Base-by-base conservation (phyloP, 176 grass and related monocot genomes). In the Avena eriantha region DNA sequence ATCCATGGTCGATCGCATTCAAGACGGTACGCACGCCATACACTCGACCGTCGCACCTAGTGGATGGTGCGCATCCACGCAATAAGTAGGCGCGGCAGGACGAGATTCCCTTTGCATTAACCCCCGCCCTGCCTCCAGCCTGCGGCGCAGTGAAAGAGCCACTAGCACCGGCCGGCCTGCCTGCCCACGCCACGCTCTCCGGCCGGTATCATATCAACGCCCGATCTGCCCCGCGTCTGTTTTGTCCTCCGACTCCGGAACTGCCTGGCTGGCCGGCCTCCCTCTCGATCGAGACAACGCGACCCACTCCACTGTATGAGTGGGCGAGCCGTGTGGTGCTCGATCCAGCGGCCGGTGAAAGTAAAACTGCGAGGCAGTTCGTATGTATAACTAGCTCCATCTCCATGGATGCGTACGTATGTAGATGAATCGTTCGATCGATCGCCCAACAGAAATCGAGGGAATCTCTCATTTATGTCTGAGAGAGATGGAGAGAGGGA, bases 401-500 rank as follows among this genome's bases (percentile, higher is more conserved):
- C 69, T 71, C 36, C 35, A 45, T 70, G 33, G 65, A 41, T 35
- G 68, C 41, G 68, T 69, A 69, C 66, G 16, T 15, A 4, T 11
- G 14, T 10, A 35, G 14, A 68, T 68, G 7, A 2, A 68, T 68
- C 31, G 57, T 56, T 70, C 49, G 43, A 74, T 48, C 70, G 43
- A 72, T 73, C 39, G 23, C 54, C 19, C 13, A 39, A 35, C 18
- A 60, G 46, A 48, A 86, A 49, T 29, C 19, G 21, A 26, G 10
- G 39, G 85, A 80, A 73, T 86, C 66, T 86, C 66, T 59, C 53
- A 63, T 73, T 73, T 73, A 85, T 85, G 31, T 78, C 47, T 26
- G 41, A 4, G 47, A n/a, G 55, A 31, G 80, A 53, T 29, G 55
- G 63, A 53, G 48, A 35, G 43, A 74, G 47, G 55, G 63, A 53